Evolutionary conservation across 106 monocot genomes (phyloP).

Genomic region (Cymbidium sinense): DNA sequence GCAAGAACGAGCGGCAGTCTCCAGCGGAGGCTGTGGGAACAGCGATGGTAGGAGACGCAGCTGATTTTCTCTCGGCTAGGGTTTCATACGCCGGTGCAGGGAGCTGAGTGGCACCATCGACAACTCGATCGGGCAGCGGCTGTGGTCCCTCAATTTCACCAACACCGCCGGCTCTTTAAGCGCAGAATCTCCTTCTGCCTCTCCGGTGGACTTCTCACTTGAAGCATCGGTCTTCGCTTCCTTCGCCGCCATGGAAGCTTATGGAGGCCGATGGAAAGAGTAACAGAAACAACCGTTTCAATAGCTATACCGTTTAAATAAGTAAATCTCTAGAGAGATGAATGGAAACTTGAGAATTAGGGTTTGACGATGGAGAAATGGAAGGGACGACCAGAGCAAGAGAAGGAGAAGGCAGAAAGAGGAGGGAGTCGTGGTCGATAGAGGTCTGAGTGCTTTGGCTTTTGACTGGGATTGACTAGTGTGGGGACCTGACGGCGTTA

Average conservation of each 20-base stretch:
- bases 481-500: background rate
- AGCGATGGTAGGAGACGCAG: background rate
- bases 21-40: background rate
- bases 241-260: slow-evolving; percentile 3
- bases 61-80: background rate
- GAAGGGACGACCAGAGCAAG: background rate
- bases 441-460: background rate
- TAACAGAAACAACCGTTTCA: background rate
- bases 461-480: slow-evolving; percentile 1
- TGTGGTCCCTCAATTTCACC: background rate
- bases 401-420: background rate
- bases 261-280: background rate
- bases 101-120: background rate
- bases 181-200: background rate
- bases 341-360: background rate
- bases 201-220: background rate
- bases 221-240: slow-evolving; percentile 1
- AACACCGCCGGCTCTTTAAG: background rate
- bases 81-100: background rate
- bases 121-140: background rate
- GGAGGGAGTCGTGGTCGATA: background rate
- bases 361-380: background rate
- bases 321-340: background rate
- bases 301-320: background rate
- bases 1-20: slow-evolving; percentile 15